Evolutionary conservation across 2,329 filamentous ascomycete genomes (phyloP).

Genomic region (Raffaelea albimanens): DNA sequence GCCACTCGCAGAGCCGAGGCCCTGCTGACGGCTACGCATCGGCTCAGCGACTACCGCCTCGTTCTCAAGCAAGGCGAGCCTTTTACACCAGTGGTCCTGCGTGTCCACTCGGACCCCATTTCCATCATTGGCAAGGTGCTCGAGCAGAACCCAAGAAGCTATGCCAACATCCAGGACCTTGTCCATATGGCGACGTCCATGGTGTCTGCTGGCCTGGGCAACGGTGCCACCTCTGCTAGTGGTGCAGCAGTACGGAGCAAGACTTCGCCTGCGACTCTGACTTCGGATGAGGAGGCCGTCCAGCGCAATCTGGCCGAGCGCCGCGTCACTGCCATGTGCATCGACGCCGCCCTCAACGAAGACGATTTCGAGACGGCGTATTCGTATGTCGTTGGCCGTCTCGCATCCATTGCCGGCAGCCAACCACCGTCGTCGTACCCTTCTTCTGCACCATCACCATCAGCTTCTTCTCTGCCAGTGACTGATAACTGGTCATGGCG

Average conservation of each 20-base stretch:
- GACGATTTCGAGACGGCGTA: constrained; percentile 82
- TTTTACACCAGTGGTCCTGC: constrained; percentile 67
- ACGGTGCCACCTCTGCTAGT: not conserved
- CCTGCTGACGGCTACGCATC: constrained; percentile 63
- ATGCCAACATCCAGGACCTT: constrained; percentile 66
- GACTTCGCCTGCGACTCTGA: too few relatives aligned
- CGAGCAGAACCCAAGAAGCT: constrained; percentile 65
- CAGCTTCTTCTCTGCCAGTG: too few relatives aligned
- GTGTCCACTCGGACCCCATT: constrained; percentile 68
- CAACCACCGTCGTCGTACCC: constrained; percentile 11
- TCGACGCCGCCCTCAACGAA: constrained; percentile 65
- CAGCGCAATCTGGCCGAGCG: constrained; percentile 40
- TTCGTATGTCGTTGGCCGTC: constrained; percentile 67
- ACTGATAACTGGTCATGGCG: constrained; percentile 68
- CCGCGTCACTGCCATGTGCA: constrained; percentile 69
- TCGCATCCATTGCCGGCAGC: constrained; percentile 30
- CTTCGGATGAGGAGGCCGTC: not conserved
- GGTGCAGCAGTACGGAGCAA: too few relatives aligned
- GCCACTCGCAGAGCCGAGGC: constrained; percentile 48
- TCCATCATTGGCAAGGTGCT: constrained; percentile 64
- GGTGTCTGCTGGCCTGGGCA: constrained; percentile 47
- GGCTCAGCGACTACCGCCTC: constrained; percentile 65
- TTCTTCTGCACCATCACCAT: constrained; percentile 10
- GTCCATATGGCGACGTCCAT: constrained; percentile 60
- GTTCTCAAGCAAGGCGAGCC: constrained; percentile 72